Base-by-base conservation (phyloP, 495 filamentous ascomycete species). In the Pyrenula massariospora region DNA sequence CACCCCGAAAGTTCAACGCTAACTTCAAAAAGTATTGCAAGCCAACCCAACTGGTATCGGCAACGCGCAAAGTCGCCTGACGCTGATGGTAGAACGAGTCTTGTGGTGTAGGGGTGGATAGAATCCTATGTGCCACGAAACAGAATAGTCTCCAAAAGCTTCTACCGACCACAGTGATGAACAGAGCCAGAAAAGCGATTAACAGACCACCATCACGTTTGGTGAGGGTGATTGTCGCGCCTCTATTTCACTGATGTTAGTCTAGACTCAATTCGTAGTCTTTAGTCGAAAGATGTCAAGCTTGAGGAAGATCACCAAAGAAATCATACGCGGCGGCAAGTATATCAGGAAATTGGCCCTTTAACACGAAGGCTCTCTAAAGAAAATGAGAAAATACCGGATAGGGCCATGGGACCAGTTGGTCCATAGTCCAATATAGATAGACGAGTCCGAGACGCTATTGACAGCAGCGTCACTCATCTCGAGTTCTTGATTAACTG, bases 171-270 rank as follows among this genome's bases (percentile, higher is more conserved):
- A 54, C 20, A 24, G 57, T 50, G 10, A 64, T 57, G 23, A 52
- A 65, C n/a, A 65, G 55, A 20, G 60, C 57, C 0, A 62, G 3
- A 22, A 65, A 58, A 19, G 62, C 62, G 24, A 62, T 60, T 3
- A 65, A 24, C 1, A 62, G 47, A 19, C 50, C 25, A 22, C 57
- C 52, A 19, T 57, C 36, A n/a, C 55, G 47, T 1, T 54, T 51
- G 0, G 51, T 50, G 24, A 64, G 55, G 2, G 62, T 64, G 12
- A 62, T 49, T 8, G 62, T 64, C 12, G 59, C 42, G 19, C 62
- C 62, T 42, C 31, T 42, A 42, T 42, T 42, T 5, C 31, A 42
- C 15, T 5, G 31, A 42, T 42, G 15, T 42, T 15, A 42, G 31
- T 42, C 5, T 42, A 15, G 15, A 15, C 15, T 42, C 31, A 42